A percentile compares a stretch with the other conserved stretches of the same genome.
Evolutionary conservation across 2,329 filamentous ascomycete species (phyloP).

Genomic region (Talaromyces rugulosus): DNA sequence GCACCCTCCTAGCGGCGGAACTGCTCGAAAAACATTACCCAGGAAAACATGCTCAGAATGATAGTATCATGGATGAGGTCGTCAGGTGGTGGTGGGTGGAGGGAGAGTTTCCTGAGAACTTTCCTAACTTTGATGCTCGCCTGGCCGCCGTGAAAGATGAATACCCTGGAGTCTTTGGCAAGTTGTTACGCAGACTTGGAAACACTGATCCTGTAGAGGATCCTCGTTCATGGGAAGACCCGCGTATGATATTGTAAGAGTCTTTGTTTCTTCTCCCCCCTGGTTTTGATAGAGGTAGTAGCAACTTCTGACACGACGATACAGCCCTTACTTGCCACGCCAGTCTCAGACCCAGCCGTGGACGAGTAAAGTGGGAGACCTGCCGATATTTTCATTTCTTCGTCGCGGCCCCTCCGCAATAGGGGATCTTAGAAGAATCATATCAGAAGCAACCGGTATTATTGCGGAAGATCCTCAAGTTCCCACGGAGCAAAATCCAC

Average conservation of each 20-base stretch:
- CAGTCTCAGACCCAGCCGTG: background rate
- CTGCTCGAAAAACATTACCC: background rate
- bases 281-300: background rate
- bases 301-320: background rate
- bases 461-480: background rate
- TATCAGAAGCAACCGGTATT: background rate
- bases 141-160: too few species aligned
- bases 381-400: background rate
- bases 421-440: background rate
- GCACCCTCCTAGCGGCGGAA: background rate
- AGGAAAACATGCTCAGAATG: background rate
- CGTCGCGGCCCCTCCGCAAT: background rate
- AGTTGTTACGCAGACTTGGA: background rate
- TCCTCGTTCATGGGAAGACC: background rate
- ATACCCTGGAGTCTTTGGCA: background rate
- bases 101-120: background rate
- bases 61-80: background rate
- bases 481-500: background rate
- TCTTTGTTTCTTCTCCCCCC: background rate
- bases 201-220: background rate
- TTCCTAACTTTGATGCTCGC: background rate
- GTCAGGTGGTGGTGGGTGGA: background rate
- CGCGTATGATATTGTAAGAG: background rate
- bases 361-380: background rate
- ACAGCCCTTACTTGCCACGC: background rate